phyloP scores from a whole-genome alignment of 345 rosid species.

The Leavenworthia alabamica region DNA sequence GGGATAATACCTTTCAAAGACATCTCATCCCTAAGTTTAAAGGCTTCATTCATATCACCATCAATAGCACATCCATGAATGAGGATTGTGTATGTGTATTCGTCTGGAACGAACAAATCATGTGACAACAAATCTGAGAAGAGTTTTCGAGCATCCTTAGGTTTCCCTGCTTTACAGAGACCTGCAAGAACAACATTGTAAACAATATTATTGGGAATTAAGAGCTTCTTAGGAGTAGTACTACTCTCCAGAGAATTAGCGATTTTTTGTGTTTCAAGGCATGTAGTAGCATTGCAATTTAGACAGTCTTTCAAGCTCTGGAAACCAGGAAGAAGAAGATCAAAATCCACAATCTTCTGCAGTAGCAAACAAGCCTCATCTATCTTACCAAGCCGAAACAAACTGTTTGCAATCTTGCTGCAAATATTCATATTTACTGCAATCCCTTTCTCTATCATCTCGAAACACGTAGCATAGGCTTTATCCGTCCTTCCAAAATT shows the following conservation, averaged over 20 bases:
- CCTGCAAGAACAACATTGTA: slow-evolving; percentile 67
- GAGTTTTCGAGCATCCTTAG: slow-evolving; percentile 47
- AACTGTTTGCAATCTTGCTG: slow-evolving; percentile 59
- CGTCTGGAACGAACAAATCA: slow-evolving; percentile 51
- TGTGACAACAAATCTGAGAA: slow-evolving; percentile 40
- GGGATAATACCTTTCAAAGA: slow-evolving; percentile 45
- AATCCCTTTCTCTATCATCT: slow-evolving; percentile 59
- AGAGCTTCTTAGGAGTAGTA: slow-evolving; percentile 27
- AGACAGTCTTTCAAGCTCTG: slow-evolving; percentile 26
- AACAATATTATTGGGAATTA: slow-evolving; percentile 48
- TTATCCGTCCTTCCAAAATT: slow-evolving; percentile 53
- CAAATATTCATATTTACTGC: slow-evolving; percentile 47
- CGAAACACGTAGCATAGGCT: slow-evolving; percentile 48
- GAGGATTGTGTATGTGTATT: slow-evolving; percentile 52
- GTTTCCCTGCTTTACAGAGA: slow-evolving; percentile 59
- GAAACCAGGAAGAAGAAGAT: slow-evolving; percentile 36
- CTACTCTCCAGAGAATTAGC: slow-evolving; percentile 37
- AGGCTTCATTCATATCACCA: slow-evolving; percentile 61
- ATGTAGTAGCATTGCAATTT: slow-evolving; percentile 13
- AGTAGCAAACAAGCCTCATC: slow-evolving; percentile 63
- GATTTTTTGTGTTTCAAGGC: slow-evolving; percentile 40
- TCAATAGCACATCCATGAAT: slow-evolving; percentile 54
- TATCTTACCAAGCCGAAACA: slow-evolving; percentile 46
- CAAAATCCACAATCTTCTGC: slow-evolving; percentile 49
- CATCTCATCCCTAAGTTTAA: slow-evolving; percentile 65